phyloP scores from a whole-genome alignment of 2,329 filamentous ascomycete species.

The Sporothrix brasiliensis region DNA sequence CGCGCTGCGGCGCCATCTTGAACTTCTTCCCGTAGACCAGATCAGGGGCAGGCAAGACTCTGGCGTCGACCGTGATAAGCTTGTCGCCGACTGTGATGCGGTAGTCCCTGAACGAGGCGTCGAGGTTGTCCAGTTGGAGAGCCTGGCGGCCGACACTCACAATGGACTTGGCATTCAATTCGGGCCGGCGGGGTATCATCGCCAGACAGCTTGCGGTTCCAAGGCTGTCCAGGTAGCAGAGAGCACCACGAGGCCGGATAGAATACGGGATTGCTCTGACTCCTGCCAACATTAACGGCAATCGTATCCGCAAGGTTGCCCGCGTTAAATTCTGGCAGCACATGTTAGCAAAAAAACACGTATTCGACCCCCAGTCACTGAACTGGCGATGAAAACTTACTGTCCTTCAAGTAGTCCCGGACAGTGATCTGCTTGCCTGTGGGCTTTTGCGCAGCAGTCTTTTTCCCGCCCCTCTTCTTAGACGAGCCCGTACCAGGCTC shows the following conservation, averaged over 20 bases:
- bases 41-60: constrained; percentile 64
- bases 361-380: neutral
- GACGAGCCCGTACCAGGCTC: constrained; percentile 12
- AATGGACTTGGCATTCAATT: constrained; percentile 69
- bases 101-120: constrained; percentile 57
- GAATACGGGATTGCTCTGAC: constrained; percentile 59
- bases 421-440: constrained; percentile 20
- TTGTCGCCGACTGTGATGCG: constrained; percentile 63
- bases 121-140: constrained; percentile 58
- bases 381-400: constrained; percentile 4
- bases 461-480: constrained; percentile 17
- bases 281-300: constrained; percentile 68
- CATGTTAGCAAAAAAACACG: neutral
- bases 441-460: constrained; percentile 18
- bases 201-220: constrained; percentile 60
- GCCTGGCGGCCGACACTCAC: constrained; percentile 57
- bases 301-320: constrained; percentile 36
- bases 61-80: constrained; percentile 72
- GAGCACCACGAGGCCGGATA: constrained; percentile 68
- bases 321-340: constrained; percentile 17
- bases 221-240: constrained; percentile 66
- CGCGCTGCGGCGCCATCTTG: constrained; percentile 48
- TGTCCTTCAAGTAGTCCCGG: constrained; percentile 30
- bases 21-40: constrained; percentile 58
- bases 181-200: constrained; percentile 66